Percentiles rank a stretch among this genome's conserved stretches.
Evolutionary conservation across 2,329 filamentous ascomycete genomes (phyloP).

Genomic region (Fusarium citri): DNA sequence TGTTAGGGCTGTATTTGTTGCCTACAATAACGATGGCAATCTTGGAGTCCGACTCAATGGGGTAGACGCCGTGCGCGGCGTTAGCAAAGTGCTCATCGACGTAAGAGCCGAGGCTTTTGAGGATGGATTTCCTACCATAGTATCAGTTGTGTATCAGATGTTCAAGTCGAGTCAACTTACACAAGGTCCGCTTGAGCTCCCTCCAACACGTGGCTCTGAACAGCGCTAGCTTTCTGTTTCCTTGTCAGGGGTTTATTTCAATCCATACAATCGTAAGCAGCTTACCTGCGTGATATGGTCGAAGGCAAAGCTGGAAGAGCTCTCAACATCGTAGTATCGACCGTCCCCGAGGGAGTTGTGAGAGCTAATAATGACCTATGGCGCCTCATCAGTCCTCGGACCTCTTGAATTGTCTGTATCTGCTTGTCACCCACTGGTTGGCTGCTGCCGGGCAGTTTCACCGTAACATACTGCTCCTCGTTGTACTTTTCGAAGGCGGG

Average conservation of each 20-base stretch:
- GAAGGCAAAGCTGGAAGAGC: constrained; percentile 87
- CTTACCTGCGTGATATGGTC: constrained; percentile 83
- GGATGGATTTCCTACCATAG: constrained; percentile 76
- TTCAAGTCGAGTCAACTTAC: constrained; percentile 61
- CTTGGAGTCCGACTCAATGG: constrained; percentile 78
- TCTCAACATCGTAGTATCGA: constrained; percentile 91
- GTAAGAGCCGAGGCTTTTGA: constrained; percentile 81
- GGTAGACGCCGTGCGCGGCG: constrained; percentile 84
- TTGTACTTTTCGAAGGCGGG: constrained; percentile 96
- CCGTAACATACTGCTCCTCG: constrained; percentile 89
- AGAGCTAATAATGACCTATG: constrained; percentile 82
- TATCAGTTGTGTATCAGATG: constrained; percentile 27
- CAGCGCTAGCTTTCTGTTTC: constrained; percentile 79
- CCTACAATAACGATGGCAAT: constrained; percentile 87
- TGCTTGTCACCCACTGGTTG: constrained; percentile 58
- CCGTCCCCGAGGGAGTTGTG: constrained; percentile 85
- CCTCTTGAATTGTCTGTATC: neutral
- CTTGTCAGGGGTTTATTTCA: constrained; percentile 24
- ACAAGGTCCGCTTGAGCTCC: constrained; percentile 81
- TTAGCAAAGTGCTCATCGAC: constrained; percentile 89
- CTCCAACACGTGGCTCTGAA: constrained; percentile 83
- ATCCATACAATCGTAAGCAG: neutral
- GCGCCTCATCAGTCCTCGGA: constrained; percentile 17
- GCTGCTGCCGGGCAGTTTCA: constrained; percentile 88
- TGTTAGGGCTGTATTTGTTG: constrained; percentile 97